Conservation (phyloP, 2,329 filamentous ascomycete species). For the Aspergillus versicolor region DNA sequence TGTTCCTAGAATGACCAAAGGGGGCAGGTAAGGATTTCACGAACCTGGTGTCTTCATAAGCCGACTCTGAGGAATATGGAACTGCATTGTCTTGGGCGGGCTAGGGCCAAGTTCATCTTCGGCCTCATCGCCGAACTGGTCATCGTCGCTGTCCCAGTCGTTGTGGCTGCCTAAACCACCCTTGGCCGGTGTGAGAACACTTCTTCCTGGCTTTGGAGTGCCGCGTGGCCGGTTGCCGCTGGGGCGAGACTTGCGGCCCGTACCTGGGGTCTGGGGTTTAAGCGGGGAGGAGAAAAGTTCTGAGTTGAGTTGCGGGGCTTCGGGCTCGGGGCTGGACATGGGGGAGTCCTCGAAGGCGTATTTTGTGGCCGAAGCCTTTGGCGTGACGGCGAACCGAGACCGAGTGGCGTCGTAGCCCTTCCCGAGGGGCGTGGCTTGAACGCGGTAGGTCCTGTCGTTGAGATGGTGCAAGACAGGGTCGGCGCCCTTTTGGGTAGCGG, state of each 20-base stretch:
- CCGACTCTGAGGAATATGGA: slow-evolving; percentile 51
- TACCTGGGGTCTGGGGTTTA: slow-evolving; percentile 42
- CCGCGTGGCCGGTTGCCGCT: slow-evolving; percentile 33
- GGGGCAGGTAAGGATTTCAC: slow-evolving; percentile 25
- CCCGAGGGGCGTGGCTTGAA: slow-evolving; percentile 86
- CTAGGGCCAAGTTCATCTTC: slow-evolving; percentile 69
- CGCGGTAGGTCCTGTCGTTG: slow-evolving; percentile 92
- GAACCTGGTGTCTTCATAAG: slow-evolving; percentile 50
- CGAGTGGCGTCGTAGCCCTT: slow-evolving; percentile 36
- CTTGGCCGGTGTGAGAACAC: slow-evolving; percentile 72
- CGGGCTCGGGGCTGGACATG: slow-evolving; percentile 73
- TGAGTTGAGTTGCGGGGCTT: slow-evolving; percentile 76
- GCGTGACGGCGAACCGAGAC: slow-evolving; percentile 35
- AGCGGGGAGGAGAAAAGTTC: slow-evolving; percentile 82
- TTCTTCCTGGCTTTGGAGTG: slow-evolving; percentile 74
- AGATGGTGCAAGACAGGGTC: slow-evolving; percentile 78
- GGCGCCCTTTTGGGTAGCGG: slow-evolving; percentile 37
- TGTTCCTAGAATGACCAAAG: neutral
- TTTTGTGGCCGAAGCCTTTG: slow-evolving; percentile 27
- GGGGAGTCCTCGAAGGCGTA: slow-evolving; percentile 49
- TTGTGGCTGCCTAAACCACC: slow-evolving; percentile 37
- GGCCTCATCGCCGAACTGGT: slow-evolving; percentile 60
- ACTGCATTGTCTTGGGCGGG: slow-evolving; percentile 73
- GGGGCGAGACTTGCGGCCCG: slow-evolving; percentile 45
- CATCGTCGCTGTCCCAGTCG: slow-evolving; percentile 72